phyloP scores from a whole-genome alignment of 257 asterid genomes.

The Nicotiana benthamiana region DNA sequence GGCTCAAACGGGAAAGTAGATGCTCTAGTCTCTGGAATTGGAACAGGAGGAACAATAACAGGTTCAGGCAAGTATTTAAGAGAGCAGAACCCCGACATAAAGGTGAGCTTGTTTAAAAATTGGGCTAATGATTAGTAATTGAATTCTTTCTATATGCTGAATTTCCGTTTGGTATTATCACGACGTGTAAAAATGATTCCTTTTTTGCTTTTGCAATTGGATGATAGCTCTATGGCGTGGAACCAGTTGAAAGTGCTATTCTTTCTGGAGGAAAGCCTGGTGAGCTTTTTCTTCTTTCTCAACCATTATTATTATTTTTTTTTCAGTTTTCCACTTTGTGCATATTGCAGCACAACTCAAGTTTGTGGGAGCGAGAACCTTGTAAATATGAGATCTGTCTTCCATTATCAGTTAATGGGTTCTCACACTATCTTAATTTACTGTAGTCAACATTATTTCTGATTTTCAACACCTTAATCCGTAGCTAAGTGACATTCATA shows the following conservation, averaged over 20 bases:
- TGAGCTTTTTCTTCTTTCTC: conserved; percentile 25
- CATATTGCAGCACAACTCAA: background rate
- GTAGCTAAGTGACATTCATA: background rate
- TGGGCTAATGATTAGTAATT: background rate
- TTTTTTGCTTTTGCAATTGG: background rate
- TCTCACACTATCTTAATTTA: background rate
- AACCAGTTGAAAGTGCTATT: conserved; percentile 75
- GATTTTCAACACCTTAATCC: background rate
- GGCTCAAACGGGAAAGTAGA: conserved; percentile 56
- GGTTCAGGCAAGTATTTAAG: conserved; percentile 63
- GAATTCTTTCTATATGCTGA: background rate
- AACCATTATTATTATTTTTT: background rate
- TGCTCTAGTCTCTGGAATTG: conserved; percentile 62
- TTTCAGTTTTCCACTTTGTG: background rate
- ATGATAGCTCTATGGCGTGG: conserved; percentile 58
- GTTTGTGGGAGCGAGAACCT: background rate
- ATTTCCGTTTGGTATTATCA: background rate
- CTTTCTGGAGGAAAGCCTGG: conserved; percentile 95
- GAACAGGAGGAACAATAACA: conserved; percentile 75
- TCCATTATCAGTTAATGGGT: background rate
- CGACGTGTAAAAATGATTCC: background rate
- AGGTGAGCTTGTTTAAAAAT: conserved; percentile 29
- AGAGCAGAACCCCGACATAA: conserved; percentile 55
- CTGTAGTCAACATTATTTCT: background rate
- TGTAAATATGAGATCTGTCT: background rate